phyloP scores from a whole-genome alignment of 352 stramenopile species.

The Blastocystis sp. region DNA sequence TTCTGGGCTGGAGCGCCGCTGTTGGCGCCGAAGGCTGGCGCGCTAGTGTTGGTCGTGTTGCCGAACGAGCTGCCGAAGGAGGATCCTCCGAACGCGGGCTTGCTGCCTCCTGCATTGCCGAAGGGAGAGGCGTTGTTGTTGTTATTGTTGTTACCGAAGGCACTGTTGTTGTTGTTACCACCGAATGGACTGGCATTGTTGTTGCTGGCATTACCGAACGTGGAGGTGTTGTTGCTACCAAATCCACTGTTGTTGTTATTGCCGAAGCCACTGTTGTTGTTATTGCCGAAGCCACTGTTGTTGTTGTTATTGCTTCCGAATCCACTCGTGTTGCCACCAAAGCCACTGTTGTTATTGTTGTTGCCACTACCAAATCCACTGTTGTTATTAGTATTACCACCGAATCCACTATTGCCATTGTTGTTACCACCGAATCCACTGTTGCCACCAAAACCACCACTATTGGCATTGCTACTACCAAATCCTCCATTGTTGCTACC shows the following conservation, averaged over 20 bases:
- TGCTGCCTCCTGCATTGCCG: too few relatives aligned
- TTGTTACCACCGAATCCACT: slow-evolving; percentile 7
- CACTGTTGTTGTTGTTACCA: neutral
- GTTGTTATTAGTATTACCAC: neutral
- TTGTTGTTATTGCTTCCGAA: neutral
- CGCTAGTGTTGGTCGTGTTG: neutral
- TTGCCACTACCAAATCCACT: neutral
- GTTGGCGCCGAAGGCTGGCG: neutral
- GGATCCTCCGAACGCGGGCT: too few relatives aligned
- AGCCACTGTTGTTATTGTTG: neutral
- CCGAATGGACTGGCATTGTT: neutral
- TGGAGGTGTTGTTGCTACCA: neutral
- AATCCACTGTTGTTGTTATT: neutral
- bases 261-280: neutral
- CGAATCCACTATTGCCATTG: too few relatives aligned
- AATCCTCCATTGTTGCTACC: slow-evolving; percentile 1
- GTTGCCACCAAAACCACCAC: slow-evolving; percentile 5
- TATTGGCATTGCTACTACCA: too few relatives aligned
- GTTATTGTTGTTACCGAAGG: neutral
- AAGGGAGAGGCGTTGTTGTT: neutral
- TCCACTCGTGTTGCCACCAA: neutral
- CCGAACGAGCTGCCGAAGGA: too few relatives aligned
- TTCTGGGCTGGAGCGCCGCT: too few relatives aligned
- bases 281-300: neutral
- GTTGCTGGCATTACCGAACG: neutral